Percentiles rank a stretch among this genome's conserved stretches.
Conservation (phyloP, 306 rosid species). For the Vicia faba region DNA sequence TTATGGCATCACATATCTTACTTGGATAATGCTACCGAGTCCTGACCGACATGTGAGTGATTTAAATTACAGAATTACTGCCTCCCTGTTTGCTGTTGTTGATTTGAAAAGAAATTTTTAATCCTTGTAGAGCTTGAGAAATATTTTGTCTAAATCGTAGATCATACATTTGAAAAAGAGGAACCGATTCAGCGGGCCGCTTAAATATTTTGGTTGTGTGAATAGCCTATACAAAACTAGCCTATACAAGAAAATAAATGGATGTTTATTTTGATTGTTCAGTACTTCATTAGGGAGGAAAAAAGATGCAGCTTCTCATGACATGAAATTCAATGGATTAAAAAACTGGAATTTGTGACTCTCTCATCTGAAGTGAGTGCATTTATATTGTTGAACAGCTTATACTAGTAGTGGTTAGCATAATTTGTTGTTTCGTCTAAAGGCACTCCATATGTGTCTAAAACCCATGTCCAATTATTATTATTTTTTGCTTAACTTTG, state of each 20-base stretch:
- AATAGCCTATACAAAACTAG: not conserved
- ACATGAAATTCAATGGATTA: constrained; percentile 12
- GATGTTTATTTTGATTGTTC: constrained; percentile 25
- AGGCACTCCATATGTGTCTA: constrained; percentile 6
- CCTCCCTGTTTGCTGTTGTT: constrained; percentile 1
- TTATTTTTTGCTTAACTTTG: not conserved
- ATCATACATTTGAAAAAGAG: not conserved
- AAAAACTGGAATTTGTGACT: constrained; percentile 4
- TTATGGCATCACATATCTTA: not conserved
- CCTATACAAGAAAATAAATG: constrained; percentile 3
- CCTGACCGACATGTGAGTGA: constrained; percentile 14
- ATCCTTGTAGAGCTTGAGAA: not conserved
- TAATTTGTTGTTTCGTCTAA: constrained; percentile 8
- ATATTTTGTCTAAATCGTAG: constrained; percentile 16
- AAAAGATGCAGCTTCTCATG: constrained; percentile 26
- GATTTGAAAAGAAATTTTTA: constrained; percentile 1
- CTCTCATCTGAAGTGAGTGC: constrained; percentile 22
- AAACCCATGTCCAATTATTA: constrained; percentile 22
- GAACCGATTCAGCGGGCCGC: not conserved
- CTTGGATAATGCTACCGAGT: not conserved
- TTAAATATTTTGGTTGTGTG: constrained; percentile 20
- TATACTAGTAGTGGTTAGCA: not conserved
- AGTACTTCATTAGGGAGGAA: constrained; percentile 6
- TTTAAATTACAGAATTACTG: constrained; percentile 2
- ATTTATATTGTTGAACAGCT: constrained; percentile 10